A percentile compares a stretch with the other conserved stretches of the same genome.
Evolutionary conservation across 352 stramenopile genomes (phyloP).

Genomic region (Lagenidium sp.): DNA sequence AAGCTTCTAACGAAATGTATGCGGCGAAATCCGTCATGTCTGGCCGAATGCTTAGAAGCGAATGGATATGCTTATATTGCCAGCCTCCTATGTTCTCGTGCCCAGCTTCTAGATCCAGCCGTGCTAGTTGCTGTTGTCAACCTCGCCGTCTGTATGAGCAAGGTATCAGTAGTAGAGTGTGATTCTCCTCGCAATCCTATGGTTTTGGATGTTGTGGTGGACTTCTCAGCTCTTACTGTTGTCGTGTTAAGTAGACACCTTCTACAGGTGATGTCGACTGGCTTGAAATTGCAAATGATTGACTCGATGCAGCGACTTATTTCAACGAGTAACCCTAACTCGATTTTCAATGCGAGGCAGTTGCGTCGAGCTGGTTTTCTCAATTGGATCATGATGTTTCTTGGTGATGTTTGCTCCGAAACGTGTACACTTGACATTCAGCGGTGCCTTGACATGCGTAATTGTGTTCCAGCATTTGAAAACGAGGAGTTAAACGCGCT

Average conservation of each 20-base stretch:
- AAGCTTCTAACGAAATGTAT: conserved; percentile 35
- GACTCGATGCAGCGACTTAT: conserved; percentile 34
- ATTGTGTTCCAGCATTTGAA: conserved; percentile 47
- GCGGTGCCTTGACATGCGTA: conserved; percentile 23
- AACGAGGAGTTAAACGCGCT: no score
- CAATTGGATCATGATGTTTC: conserved; percentile 44
- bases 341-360: conserved; percentile 70
- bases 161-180: no score
- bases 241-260: conserved; percentile 44
- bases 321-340: conserved; percentile 45
- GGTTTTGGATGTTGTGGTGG: no score
- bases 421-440: conserved; percentile 20
- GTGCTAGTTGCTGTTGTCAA: conserved; percentile 30
- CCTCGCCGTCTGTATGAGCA: conserved; percentile 43
- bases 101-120: conserved; percentile 35
- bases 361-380: conserved; percentile 41
- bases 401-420: conserved; percentile 41
- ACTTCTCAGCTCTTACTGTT: conserved; percentile 35
- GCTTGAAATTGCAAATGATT: conserved; percentile 46
- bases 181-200: no score
- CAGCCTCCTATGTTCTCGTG: conserved; percentile 26
- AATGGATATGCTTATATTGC: conserved; percentile 48
- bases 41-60: conserved; percentile 53
- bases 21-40: conserved; percentile 40
- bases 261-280: conserved; percentile 22